Evolutionary conservation across 2,329 filamentous ascomycete species (phyloP), one percentile per base, ranked within the genome.

Genomic region (Fusarium buharicum): DNA sequence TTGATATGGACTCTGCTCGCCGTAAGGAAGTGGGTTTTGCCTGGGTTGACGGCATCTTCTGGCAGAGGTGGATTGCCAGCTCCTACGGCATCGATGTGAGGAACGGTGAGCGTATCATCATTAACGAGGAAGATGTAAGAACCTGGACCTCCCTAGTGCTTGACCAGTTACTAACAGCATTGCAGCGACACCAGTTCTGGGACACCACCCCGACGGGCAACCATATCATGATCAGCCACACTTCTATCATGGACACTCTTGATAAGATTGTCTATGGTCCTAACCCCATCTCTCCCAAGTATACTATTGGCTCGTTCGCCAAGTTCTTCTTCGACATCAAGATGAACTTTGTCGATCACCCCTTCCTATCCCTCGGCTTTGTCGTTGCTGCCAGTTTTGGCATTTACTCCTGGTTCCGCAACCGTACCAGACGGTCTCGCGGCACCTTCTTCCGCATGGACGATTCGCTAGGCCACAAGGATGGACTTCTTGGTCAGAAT

Each of bases 1-100:
- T 99, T 74, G 91, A 93, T 69, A 96, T 97, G 86, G 90, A 94
- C 69, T 90, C 90, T 73, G 86, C 92, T 48, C 88, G 93, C 72
- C 89, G 90, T 68, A 96, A 94, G 75, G 91, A 96, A 73, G 93
- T 98, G 37, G 86, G 87, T 9, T 99, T 99, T 76, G 95, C 95
- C 12, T 99, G 95, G 95, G 92, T 98, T 12, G 95, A 99, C 74
- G 93, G 93, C 46, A 86, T 92, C 8, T 98, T 98, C 76, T 99
- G 95, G 95, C 93, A 98, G 77, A 86, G 94, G 61, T 99, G 95
- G 95, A 87, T 99, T 64, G 86, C 90, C 67, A 93, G 90, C n/a
- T 97, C 94, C 0, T 99, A 96, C 72, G 94, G 94, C 50, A 90
- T 98, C 67, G 91, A 96, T 69, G 88, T 95, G 59, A 88, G 85